Percentiles rank a stretch among this genome's conserved stretches.
phyloP scores from a whole-genome alignment of 495 filamentous ascomycete genomes.

The Halenospora varia region DNA sequence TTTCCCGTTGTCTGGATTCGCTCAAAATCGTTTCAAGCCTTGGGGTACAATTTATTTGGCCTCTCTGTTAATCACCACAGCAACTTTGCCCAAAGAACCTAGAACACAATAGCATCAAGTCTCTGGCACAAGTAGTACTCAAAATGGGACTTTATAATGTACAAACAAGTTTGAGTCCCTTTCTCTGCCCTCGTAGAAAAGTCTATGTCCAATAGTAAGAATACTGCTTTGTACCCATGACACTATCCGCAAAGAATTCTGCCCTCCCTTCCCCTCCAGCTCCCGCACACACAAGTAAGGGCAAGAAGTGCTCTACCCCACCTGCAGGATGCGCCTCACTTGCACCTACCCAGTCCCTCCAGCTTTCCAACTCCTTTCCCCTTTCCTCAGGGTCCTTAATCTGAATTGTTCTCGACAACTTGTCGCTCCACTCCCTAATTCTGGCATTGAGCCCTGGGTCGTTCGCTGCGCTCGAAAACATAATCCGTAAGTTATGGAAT shows the following conservation, averaged over 20 bases:
- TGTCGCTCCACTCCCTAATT: conserved; percentile 68
- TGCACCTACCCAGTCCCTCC: conserved; percentile 62
- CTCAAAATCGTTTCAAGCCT: too few relatives aligned
- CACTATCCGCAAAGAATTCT: conserved; percentile 33
- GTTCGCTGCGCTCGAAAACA: conserved; percentile 52
- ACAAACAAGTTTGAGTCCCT: too few relatives aligned
- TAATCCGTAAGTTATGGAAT: conserved; percentile 75
- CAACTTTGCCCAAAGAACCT: too few relatives aligned
- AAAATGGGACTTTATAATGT: too few relatives aligned
- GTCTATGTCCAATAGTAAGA: conserved; percentile 34
- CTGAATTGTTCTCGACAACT: conserved; percentile 26
- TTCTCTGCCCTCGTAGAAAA: too few relatives aligned
- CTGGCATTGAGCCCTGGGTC: conserved; percentile 64
- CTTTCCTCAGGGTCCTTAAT: conserved; percentile 44
- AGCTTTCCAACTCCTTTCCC: conserved; percentile 52
- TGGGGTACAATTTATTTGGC: too few relatives aligned
- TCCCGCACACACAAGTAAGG: conserved; percentile 72
- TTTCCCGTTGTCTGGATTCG: too few relatives aligned
- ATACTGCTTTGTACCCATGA: conserved; percentile 30
- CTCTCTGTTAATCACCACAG: too few relatives aligned
- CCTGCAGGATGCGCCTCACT: conserved; percentile 68
- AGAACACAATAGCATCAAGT: too few relatives aligned
- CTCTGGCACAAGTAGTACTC: too few relatives aligned
- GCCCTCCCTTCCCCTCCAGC: conserved; percentile 64
- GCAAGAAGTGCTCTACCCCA: conserved; percentile 73